Evolutionary conservation across 805 yeast genomes (phyloP).

Genomic region (Clavispora carvajalis): DNA sequence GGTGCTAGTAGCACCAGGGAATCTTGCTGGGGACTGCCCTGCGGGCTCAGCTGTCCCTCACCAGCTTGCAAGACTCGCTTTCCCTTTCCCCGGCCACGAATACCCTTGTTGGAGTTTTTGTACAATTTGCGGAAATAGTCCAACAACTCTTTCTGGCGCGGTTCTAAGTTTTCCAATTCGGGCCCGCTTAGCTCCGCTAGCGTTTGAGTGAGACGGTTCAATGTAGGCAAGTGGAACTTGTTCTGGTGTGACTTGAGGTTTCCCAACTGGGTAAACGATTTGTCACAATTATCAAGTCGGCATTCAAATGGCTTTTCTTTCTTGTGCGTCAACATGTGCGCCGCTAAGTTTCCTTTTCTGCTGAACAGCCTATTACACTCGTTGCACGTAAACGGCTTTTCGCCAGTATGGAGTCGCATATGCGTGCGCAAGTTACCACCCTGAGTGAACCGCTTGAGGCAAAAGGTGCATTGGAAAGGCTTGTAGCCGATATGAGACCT

Average conservation of each 20-base stretch:
- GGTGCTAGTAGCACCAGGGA: neutral
- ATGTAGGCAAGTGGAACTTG: constrained; percentile 71
- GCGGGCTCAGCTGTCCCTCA: constrained; percentile 3
- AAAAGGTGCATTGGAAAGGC: constrained; percentile 74
- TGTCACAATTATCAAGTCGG: constrained; percentile 73
- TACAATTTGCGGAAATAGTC: constrained; percentile 77
- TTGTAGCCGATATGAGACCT: constrained; percentile 83
- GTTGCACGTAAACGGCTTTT: constrained; percentile 80
- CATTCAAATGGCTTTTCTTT: constrained; percentile 76
- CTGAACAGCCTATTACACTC: constrained; percentile 74
- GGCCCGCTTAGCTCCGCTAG: constrained; percentile 57
- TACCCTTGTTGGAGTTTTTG: constrained; percentile 86
- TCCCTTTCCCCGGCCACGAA: constrained; percentile 79
- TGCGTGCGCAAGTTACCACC: constrained; percentile 89
- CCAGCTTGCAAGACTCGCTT: constrained; percentile 6
- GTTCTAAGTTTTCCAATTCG: constrained; percentile 44
- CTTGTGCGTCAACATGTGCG: constrained; percentile 79
- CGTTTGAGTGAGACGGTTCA: constrained; percentile 60
- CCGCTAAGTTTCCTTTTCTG: constrained; percentile 87
- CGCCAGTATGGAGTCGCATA: constrained; percentile 83
- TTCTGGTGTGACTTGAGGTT: constrained; percentile 93
- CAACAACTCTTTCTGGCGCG: constrained; percentile 62
- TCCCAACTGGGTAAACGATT: constrained; percentile 86
- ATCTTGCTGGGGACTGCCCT: constrained; percentile 10
- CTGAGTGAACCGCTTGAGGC: constrained; percentile 81